Evolutionary conservation across 805 yeast species (phyloP).

Genomic region (Candida glaebosa): DNA sequence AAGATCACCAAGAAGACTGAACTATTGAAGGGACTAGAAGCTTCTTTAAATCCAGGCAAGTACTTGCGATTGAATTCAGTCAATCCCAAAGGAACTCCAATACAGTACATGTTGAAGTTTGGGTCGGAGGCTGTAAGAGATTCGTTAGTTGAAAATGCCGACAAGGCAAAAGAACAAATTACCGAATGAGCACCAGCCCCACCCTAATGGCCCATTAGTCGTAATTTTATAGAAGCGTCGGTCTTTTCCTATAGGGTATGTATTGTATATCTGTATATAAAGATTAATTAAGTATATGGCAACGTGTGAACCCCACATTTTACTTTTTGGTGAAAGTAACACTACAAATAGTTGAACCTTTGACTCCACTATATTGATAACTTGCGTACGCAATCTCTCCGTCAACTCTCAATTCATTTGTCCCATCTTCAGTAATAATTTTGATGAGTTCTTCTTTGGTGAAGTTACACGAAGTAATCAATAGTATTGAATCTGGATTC

Average conservation of each 20-base stretch:
- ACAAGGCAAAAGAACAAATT: constrained; percentile 21
- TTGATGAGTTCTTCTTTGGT: constrained; percentile 71
- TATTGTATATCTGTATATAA: neutral
- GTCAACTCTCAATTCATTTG: constrained; percentile 51
- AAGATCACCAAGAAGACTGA: constrained; percentile 62
- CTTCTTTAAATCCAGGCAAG: constrained; percentile 80
- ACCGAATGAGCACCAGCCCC: neutral
- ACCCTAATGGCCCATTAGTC: too few relatives aligned
- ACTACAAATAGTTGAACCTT: constrained; percentile 86
- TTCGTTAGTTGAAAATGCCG: constrained; percentile 51
- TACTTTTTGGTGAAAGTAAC: constrained; percentile 60
- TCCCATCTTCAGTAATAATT: constrained; percentile 44
- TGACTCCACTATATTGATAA: constrained; percentile 84
- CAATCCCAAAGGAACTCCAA: constrained; percentile 56
- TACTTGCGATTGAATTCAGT: constrained; percentile 72
- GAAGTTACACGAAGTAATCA: constrained; percentile 91
- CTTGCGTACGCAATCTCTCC: constrained; percentile 71
- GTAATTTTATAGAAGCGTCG: constrained; percentile 1
- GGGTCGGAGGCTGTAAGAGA: constrained; percentile 59
- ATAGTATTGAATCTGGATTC: constrained; percentile 51
- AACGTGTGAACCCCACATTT: too few relatives aligned
- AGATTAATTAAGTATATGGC: too few relatives aligned
- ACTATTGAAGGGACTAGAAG: constrained; percentile 75
- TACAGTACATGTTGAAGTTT: constrained; percentile 80
- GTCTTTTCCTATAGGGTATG: neutral